A percentile compares a stretch with the other conserved stretches of the same genome.
phyloP scores from a whole-genome alignment of 2,329 filamentous ascomycete genomes.

The Pseudogymnoascus verrucosus region DNA sequence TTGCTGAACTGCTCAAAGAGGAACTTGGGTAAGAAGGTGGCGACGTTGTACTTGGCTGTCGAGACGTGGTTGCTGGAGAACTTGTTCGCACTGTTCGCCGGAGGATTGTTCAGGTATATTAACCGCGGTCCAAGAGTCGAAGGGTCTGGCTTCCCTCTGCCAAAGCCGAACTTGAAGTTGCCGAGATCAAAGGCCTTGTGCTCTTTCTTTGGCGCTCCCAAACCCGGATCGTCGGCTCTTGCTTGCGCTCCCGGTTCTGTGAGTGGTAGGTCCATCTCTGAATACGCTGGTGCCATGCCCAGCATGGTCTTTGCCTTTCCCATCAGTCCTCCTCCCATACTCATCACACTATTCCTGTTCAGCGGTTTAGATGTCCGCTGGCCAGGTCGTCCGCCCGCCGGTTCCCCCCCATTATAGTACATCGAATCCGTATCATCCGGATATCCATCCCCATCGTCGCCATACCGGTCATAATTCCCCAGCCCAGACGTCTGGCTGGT shows the following conservation, averaged over 20 bases:
- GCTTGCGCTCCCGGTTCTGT: conserved; percentile 62
- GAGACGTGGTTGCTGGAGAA: conserved; percentile 96
- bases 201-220: conserved; percentile 33
- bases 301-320: conserved; percentile 84
- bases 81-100: conserved; percentile 80
- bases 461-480: conserved; percentile 85
- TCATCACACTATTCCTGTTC: conserved; percentile 82
- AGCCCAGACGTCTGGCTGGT: conserved; percentile 70
- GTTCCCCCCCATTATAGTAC: conserved; percentile 52
- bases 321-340: conserved; percentile 77
- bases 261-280: conserved; percentile 95
- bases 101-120: conserved; percentile 93
- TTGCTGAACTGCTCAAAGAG: conserved; percentile 98
- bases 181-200: conserved; percentile 57
- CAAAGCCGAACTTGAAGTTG: conserved; percentile 90
- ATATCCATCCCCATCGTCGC: conserved; percentile 76
- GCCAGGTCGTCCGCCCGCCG: conserved; percentile 29
- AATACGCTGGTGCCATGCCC: conserved; percentile 80
- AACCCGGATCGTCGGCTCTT: conserved; percentile 32
- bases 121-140: conserved; percentile 85
- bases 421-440: conserved; percentile 66
- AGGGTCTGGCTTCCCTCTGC: conserved; percentile 74
- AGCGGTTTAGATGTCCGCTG: conserved; percentile 40
- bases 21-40: conserved; percentile 94
- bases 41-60: conserved; percentile 91